Evolutionary conservation across 192 early-diverging fungal genomes (phyloP), one percentile per base, ranked within the genome.

Genomic region (Anaeromyces robustus): DNA sequence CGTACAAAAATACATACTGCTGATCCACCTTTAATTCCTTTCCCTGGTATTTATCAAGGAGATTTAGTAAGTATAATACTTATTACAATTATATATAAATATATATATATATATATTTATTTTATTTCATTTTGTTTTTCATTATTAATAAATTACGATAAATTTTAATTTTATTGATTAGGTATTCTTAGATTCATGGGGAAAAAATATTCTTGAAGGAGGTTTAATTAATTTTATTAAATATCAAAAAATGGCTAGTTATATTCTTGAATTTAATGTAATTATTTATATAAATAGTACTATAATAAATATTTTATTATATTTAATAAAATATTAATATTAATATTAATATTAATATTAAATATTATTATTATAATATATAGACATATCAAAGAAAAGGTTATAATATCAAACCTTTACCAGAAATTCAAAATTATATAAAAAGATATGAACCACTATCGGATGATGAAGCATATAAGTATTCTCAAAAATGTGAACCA

Each of bases 1-100:
- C 81, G 89, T 17, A 84, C 86, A 26, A 83, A 84, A 77, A 82
- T 91, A 11, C 87, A 87, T 34, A 85, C 83, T 2, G 84, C 86
- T 1, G 86, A 89, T 29, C 88, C 88, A 12, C 89, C 89, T 7
- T 79, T 89, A 30, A 89, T 91, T 77, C 89, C 89, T 18, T 91
- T 91, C 81, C 89, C 89, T 9, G 89, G 88, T 77, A 79, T 91
- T 7, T 88, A 87, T 81, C 88, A 91, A 81, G 84, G 87, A n/a
- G 89, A 91, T 82, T 83, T 91, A 79, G 87, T 86, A 81, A 30
- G 80, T 77, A 28, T 41, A 7, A 18, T 11, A 0, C 13, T 17
- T 29, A 12, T 81, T 41, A 11, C 26, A n/a, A 34, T 52, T 5
- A 30, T 22, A 30, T 79, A 29, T 29, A n/a, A 7, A 34, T 34